phyloP scores from a whole-genome alignment of 2,329 filamentous ascomycete genomes.

The Aureobasidium namibiae region DNA sequence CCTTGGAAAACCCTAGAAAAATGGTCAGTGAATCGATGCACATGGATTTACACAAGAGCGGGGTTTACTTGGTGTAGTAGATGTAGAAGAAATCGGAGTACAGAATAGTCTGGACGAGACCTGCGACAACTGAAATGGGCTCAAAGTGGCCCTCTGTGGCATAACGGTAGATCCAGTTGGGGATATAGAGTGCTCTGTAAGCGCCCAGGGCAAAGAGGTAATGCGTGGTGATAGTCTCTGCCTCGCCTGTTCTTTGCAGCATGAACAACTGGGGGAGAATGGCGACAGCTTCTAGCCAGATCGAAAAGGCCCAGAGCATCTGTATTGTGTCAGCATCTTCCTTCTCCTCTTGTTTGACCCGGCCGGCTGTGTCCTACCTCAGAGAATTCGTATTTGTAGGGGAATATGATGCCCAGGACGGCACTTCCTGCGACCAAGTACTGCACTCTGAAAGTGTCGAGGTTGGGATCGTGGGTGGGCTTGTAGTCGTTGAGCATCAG shows the following conservation, averaged over 20 bases:
- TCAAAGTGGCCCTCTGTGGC: constrained; percentile 72
- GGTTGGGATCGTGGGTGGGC: constrained; percentile 91
- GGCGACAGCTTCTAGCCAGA: constrained; percentile 95
- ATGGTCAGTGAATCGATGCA: background rate
- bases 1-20: constrained; percentile 41
- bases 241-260: constrained; percentile 94
- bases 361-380: constrained; percentile 35
- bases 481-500: constrained; percentile 97
- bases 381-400: constrained; percentile 70
- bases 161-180: constrained; percentile 96
- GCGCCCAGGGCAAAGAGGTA: constrained; percentile 89
- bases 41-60: background rate
- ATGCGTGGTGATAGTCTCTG: constrained; percentile 98
- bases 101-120: constrained; percentile 84
- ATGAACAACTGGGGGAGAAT: constrained; percentile 97
- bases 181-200: constrained; percentile 93
- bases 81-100: constrained; percentile 99
- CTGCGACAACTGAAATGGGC: constrained; percentile 79
- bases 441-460: constrained; percentile 95
- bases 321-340: background rate
- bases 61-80: constrained; percentile 82
- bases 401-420: constrained; percentile 71
- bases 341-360: background rate
- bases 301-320: constrained; percentile 95
- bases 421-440: constrained; percentile 80